phyloP scores from a whole-genome alignment of 1,284 basidiomycete species.

The Vanrija humicola region DNA sequence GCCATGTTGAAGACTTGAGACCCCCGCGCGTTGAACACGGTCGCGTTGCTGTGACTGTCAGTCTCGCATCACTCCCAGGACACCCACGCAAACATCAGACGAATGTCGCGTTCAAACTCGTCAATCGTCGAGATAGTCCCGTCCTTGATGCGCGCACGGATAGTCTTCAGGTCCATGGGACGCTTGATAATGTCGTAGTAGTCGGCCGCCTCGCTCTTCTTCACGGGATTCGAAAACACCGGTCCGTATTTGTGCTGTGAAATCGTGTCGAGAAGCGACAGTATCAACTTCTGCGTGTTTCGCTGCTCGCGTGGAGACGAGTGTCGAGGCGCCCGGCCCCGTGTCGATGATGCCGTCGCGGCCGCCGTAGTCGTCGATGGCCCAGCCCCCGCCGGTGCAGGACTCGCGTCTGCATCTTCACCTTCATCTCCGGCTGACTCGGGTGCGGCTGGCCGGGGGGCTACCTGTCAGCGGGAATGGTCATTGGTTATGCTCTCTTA shows the following conservation, averaged over 20 bases:
- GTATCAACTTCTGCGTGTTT: constrained; percentile 69
- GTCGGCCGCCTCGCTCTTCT: constrained; percentile 75
- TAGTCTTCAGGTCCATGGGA: constrained; percentile 88
- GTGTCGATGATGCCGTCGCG: background rate
- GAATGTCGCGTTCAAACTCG: constrained; percentile 84
- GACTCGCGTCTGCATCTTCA: constrained; percentile 11
- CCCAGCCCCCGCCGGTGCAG: background rate
- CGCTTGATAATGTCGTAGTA: constrained; percentile 85
- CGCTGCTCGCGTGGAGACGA: background rate
- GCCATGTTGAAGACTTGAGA: constrained; percentile 82
- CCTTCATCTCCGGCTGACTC: constrained; percentile 22
- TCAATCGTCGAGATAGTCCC: constrained; percentile 71
- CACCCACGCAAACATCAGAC: constrained; percentile 74
- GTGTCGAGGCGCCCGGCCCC: background rate
- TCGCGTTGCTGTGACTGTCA: constrained; percentile 60
- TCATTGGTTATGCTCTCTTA: constrained; percentile 1
- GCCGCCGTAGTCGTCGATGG: background rate
- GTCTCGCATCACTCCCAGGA: background rate
- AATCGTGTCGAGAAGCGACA: constrained; percentile 74
- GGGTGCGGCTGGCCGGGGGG: constrained; percentile 26
- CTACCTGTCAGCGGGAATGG: constrained; percentile 30
- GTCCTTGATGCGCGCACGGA: constrained; percentile 75
- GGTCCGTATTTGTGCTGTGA: constrained; percentile 77
- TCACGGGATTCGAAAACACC: constrained; percentile 87
- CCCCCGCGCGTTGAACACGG: constrained; percentile 86